Conservation (phyloP, 2,329 filamentous ascomycete species). For the Diaporthe australafricana region DNA sequence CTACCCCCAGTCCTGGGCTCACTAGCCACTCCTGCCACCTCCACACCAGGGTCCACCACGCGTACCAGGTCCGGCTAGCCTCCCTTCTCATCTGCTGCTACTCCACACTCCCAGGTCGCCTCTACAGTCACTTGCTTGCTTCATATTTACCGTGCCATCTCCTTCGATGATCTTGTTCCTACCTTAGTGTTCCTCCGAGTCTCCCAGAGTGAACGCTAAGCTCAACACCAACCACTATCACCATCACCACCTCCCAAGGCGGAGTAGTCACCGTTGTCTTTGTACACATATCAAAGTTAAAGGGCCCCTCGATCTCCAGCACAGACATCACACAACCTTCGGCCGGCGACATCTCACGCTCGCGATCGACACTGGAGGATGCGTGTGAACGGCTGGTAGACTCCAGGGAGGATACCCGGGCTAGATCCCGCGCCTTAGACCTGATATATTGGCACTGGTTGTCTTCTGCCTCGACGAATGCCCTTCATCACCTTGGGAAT, state of each 20-base stretch:
- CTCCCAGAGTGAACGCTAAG: neutral
- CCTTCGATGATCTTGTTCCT: conserved; percentile 14
- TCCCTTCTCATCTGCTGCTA: conserved; percentile 37
- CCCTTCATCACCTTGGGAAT: conserved; percentile 45
- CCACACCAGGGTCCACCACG: conserved; percentile 33
- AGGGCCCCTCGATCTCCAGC: neutral
- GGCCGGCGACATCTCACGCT: neutral
- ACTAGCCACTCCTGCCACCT: conserved; percentile 33
- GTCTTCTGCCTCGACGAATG: conserved; percentile 29
- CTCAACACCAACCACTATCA: neutral
- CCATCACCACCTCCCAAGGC: neutral
- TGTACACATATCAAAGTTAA: neutral
- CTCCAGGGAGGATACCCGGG: conserved; percentile 7
- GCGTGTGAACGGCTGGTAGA: conserved; percentile 29
- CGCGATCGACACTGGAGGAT: conserved; percentile 10
- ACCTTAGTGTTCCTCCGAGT: conserved; percentile 25
- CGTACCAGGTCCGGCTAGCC: conserved; percentile 36
- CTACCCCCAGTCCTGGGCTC: conserved; percentile 30
- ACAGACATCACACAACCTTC: neutral
- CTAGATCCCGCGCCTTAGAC: neutral
- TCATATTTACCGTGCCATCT: conserved; percentile 36
- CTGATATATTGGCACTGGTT: conserved; percentile 15
- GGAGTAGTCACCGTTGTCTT: neutral
- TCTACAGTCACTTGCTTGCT: conserved; percentile 35
- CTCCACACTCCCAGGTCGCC: conserved; percentile 37